These are phyloP conservation scores for Vanderwaltozyma verrucispora DNA, from an alignment of 805 yeast genomes.

Conservation along the genomic window DNA sequence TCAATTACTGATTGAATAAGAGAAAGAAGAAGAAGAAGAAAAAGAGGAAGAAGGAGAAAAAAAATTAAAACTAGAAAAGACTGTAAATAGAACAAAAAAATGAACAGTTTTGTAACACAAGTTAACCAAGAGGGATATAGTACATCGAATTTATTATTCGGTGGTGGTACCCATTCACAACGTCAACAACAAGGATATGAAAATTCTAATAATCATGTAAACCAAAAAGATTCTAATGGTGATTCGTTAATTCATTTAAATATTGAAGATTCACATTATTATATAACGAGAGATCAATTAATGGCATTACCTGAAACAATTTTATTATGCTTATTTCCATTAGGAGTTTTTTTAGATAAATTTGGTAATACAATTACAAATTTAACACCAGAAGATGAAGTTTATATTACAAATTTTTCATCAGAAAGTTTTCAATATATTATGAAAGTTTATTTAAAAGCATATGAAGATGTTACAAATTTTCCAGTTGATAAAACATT, in stretches of 20 bases:
- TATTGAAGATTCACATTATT: constrained; percentile 59
- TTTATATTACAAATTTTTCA: constrained; percentile 62
- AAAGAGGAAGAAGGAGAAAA: no score
- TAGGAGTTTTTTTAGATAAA: constrained; percentile 71
- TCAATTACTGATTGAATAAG: no score
- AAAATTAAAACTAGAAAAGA: no score
- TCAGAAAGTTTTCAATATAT: constrained; percentile 79
- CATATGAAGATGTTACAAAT: constrained; percentile 45
- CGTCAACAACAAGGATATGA: neutral
- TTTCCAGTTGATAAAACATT: constrained; percentile 2
- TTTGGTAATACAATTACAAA: constrained; percentile 65
- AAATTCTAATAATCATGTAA: neutral
- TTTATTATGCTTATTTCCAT: constrained; percentile 75
- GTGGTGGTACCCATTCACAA: neutral
- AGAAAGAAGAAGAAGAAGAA: no score
- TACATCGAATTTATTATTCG: neutral
- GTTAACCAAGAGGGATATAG: neutral
- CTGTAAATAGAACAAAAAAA: no score
- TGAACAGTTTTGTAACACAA: constrained; percentile 3
- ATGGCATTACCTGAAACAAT: constrained; percentile 85
- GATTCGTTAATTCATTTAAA: constrained; percentile 49
- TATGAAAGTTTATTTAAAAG: constrained; percentile 54
- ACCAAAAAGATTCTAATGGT: neutral
- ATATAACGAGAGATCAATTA: constrained; percentile 73
- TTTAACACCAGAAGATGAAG: constrained; percentile 67